Conservation (phyloP, 2,329 filamentous ascomycete species). For the Clonostachys byssicola region DNA sequence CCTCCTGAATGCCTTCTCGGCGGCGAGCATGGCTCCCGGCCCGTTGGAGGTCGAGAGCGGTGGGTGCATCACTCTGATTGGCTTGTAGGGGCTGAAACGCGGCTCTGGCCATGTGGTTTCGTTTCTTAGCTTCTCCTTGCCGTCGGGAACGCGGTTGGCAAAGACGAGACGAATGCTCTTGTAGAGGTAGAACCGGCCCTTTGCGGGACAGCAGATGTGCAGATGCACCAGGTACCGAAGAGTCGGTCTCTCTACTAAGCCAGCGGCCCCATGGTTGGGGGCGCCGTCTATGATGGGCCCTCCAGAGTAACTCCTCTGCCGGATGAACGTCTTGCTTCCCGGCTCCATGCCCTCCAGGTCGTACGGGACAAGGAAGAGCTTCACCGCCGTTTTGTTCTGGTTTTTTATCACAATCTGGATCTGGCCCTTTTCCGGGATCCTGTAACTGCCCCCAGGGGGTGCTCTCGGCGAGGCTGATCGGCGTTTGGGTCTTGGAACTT, state of each 20-base stretch:
- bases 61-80: slow-evolving; percentile 48
- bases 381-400: slow-evolving; percentile 96
- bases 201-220: slow-evolving; percentile 84
- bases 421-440: slow-evolving; percentile 90
- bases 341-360: slow-evolving; percentile 89
- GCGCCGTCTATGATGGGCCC: slow-evolving; percentile 75
- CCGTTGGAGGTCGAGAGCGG: slow-evolving; percentile 27
- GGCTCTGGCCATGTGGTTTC: slow-evolving; percentile 89
- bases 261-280: slow-evolving; percentile 14
- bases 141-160: slow-evolving; percentile 91
- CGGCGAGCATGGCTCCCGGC: slow-evolving; percentile 44
- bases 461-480: slow-evolving; percentile 47
- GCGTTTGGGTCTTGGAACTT: slow-evolving; percentile 37
- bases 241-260: slow-evolving; percentile 55
- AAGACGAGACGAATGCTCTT: slow-evolving; percentile 93
- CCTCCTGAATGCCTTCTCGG: slow-evolving; percentile 55
- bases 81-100: slow-evolving; percentile 79
- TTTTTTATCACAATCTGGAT: slow-evolving; percentile 98
- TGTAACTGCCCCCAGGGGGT: slow-evolving; percentile 84
- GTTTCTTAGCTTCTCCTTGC: slow-evolving; percentile 86
- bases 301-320: slow-evolving; percentile 88
- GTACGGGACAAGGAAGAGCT: slow-evolving; percentile 91
- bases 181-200: slow-evolving; percentile 84
- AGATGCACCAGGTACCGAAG: slow-evolving; percentile 88
- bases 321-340: slow-evolving; percentile 91